Evolutionary conservation across 2,329 filamentous ascomycete species (phyloP), one percentile per base, ranked within the genome.

Genomic region (Trichoderma hamatum): DNA sequence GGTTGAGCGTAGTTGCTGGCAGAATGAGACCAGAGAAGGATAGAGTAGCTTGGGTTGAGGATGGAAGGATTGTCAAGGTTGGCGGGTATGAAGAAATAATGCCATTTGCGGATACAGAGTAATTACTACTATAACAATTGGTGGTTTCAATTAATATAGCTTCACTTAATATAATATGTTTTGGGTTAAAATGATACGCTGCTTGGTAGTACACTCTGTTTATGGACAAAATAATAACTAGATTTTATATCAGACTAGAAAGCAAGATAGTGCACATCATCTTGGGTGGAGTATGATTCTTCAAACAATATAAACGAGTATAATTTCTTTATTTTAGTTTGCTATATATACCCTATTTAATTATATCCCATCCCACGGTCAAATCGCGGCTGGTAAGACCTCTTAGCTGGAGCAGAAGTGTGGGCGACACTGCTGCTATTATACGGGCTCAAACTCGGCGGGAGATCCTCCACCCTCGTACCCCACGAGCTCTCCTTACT

Each of bases 401-500:
- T 49, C 34, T n/a, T 59, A 5, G 43, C 63, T 2, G 51, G 55
- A 10, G 26, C 34, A 36, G 68, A 28, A 26, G 39, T 39, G 46
- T 58, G 64, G 30, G 49, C 39, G 30, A 59, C 21, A 5, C 52
- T 66, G 14, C 62, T 67, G 39, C 39, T 59, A 7, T 51, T 67
- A 68, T 84, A 84, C 26, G 73, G 71, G 10, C 82, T 80, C 49
- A 84, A 30, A 62, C 87, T 91, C 0, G 90, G 90, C 36, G 90
- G 90, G 49, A 91, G 75, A 75, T 92, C 89, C 69, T 82, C 79
- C 5, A 84, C 75, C 3, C 75, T 75, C 0, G 86, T 90, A 0
- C 90, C 90, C 90, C 90, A 92, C 0, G 73, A 71, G 75, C 89
- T 91, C 79, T 92, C 90, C 43, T 81, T 82, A 19, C 75, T 73